Evolutionary conservation across 2,329 filamentous ascomycete genomes (phyloP).

Genomic region (Rosellinia necatrix): DNA sequence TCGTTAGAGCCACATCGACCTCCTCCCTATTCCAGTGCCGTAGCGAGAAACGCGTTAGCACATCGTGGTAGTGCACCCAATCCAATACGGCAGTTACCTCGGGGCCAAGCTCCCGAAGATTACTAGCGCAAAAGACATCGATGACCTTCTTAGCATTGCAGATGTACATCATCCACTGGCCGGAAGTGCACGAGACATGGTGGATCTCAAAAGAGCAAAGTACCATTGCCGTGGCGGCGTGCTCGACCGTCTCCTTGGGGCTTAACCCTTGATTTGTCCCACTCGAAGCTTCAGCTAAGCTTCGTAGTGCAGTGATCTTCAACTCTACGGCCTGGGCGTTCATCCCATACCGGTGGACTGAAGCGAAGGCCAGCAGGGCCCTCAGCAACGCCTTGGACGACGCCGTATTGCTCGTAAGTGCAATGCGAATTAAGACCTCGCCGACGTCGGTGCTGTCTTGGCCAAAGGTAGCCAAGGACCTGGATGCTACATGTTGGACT

Average conservation of each 20-base stretch:
- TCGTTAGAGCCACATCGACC: too few species aligned
- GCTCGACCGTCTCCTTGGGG: not conserved
- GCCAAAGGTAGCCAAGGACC: too few species aligned
- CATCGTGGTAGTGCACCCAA: slow-evolving; percentile 6
- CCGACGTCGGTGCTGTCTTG: too few species aligned
- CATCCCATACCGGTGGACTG: not conserved
- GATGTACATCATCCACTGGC: not conserved
- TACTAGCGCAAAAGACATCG: too few species aligned
- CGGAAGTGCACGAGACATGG: not conserved
- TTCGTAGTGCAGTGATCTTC: not conserved
- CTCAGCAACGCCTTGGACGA: not conserved
- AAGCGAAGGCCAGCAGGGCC: slow-evolving; percentile 1
- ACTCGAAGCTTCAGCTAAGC: not conserved
- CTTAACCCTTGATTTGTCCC: too few species aligned
- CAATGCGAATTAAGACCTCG: too few species aligned
- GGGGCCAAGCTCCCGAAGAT: too few species aligned
- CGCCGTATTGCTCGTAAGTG: not conserved
- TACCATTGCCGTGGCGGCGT: slow-evolving; percentile 1
- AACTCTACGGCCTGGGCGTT: not conserved
- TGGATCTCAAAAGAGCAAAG: slow-evolving; percentile 3
- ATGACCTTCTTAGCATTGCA: not conserved
- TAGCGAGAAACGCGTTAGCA: not conserved
- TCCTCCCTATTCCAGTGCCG: slow-evolving; percentile 3
- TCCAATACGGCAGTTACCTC: too few species aligned
- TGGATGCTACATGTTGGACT: too few species aligned